Evolutionary conservation across 2,329 filamentous ascomycete genomes (phyloP), one percentile per base, ranked within the genome.

Genomic region (Xylariaceae sp.): DNA sequence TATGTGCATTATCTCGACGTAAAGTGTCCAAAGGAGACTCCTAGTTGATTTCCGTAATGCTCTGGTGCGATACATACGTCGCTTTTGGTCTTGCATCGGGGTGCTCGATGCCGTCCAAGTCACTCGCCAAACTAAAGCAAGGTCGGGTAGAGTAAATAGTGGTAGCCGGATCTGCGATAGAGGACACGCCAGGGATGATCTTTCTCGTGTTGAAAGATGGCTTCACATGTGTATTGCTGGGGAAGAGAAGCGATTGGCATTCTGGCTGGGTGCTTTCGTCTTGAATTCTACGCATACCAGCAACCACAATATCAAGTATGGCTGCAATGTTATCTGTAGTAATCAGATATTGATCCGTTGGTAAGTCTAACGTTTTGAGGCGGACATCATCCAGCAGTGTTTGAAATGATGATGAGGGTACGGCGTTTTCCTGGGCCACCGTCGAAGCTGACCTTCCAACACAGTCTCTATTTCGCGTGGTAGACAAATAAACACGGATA

Each of bases 1-100:
- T 53, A 21, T 49, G 19, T 24, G 19, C 29, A 41, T 48, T 29
- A 5, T 59, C 24, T 14, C 19, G 28, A n/a, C 29, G 26, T 11
- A 31, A 44, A 43, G 31, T 37, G 14, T 61, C 59, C 33, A 58
- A 54, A 12, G 63, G 48, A 8, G 53, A 62, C 24, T 61, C 65
- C 71, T 66, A 73, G 40, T 65, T 64, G 34, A 71, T 65, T 44
- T 73, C 68, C 17, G 68, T 71, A n/a, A 73, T 65, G 34, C 70
- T 72, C 36, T 70, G 69, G 31, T 69, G 68, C 16, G 70, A 70
- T 48, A 73, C 65, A 26, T 60, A 67, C 6, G 67, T 71, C 6
- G 66, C 55, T 54, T 62, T 67, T 9, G 57, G 36, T 7, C 28
- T 24, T 36, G 56, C 40, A 6, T 36, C 23, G 14, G 33, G 40